A percentile compares a stretch with the other conserved stretches of the same genome.
phyloP scores from a whole-genome alignment of 345 rosid genomes.

The Acer saccharum region DNA sequence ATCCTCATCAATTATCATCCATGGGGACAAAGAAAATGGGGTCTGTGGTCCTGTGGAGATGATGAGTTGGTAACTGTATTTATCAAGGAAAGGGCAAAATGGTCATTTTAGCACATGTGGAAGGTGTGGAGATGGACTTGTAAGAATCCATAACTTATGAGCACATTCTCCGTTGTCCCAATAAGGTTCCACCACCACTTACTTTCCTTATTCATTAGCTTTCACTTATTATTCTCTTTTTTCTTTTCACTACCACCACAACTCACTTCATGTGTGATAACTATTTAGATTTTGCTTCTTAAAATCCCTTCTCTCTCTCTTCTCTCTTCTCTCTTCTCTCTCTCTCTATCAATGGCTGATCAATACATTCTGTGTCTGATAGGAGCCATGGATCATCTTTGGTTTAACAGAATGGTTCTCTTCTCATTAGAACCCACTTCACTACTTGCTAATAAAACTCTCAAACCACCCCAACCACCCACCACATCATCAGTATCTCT shows the following conservation, averaged over 20 bases:
- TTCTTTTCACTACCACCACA: conserved; percentile 25
- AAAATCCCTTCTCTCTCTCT: not conserved
- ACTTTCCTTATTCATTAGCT: conserved; percentile 14
- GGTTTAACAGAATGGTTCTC: conserved; percentile 55
- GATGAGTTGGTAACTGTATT: not conserved
- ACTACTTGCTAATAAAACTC: conserved; percentile 18
- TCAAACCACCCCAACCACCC: conserved; percentile 16
- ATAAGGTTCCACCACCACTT: not conserved
- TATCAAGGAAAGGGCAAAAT: not conserved
- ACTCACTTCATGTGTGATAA: not conserved
- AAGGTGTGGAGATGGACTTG: conserved; percentile 9
- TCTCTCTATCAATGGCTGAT: conserved; percentile 38
- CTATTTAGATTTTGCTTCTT: conserved; percentile 6
- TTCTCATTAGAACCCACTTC: conserved; percentile 36
- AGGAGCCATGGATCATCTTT: conserved; percentile 58
- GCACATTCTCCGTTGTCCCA: not conserved
- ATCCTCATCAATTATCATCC: not conserved
- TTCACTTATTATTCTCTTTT: conserved; percentile 13
- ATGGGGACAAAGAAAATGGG: not conserved
- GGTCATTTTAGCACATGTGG: conserved; percentile 4
- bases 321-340: not conserved
- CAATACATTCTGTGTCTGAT: conserved; percentile 33
- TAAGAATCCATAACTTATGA: not conserved
- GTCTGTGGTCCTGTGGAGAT: not conserved
- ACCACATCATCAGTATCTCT: conserved; percentile 15